Conservation (phyloP, 805 yeast species). For the Saccharomycopsis javanensis region DNA sequence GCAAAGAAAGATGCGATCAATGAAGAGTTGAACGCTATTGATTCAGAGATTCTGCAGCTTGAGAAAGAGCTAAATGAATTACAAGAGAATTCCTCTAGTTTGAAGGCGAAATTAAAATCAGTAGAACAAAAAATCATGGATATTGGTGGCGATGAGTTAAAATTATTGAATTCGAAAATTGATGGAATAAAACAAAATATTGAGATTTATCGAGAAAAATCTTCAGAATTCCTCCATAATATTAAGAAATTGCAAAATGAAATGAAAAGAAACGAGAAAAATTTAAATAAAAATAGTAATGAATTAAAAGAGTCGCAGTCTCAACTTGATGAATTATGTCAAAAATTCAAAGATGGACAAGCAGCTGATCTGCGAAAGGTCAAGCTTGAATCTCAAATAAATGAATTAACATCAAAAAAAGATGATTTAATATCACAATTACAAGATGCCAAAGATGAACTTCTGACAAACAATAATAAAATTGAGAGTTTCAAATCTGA, state of each 20-base stretch:
- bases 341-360: slow-evolving; percentile 22
- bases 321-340: slow-evolving; percentile 30
- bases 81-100: slow-evolving; percentile 43
- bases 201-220: slow-evolving; percentile 47
- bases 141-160: slow-evolving; percentile 81
- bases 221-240: slow-evolving; percentile 46
- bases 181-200: slow-evolving; percentile 62
- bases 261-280: slow-evolving; percentile 42
- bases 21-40: slow-evolving; percentile 31
- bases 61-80: slow-evolving; percentile 36
- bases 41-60: slow-evolving; percentile 27
- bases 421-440: slow-evolving; percentile 34
- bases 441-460: slow-evolving; percentile 33
- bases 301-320: slow-evolving; percentile 34
- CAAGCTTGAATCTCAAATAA: slow-evolving; percentile 21
- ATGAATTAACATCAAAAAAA: slow-evolving; percentile 24
- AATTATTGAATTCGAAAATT: slow-evolving; percentile 72
- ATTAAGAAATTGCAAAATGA: slow-evolving; percentile 57
- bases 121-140: slow-evolving; percentile 76
- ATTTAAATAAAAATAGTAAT: slow-evolving; percentile 34
- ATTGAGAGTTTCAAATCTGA: slow-evolving; percentile 50
- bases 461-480: slow-evolving; percentile 32
- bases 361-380: slow-evolving; percentile 27
- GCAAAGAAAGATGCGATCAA: slow-evolving; percentile 20
- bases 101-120: slow-evolving; percentile 45